Evolutionary conservation across 495 filamentous ascomycete species (phyloP).

Genomic region (Penicillium canescens): DNA sequence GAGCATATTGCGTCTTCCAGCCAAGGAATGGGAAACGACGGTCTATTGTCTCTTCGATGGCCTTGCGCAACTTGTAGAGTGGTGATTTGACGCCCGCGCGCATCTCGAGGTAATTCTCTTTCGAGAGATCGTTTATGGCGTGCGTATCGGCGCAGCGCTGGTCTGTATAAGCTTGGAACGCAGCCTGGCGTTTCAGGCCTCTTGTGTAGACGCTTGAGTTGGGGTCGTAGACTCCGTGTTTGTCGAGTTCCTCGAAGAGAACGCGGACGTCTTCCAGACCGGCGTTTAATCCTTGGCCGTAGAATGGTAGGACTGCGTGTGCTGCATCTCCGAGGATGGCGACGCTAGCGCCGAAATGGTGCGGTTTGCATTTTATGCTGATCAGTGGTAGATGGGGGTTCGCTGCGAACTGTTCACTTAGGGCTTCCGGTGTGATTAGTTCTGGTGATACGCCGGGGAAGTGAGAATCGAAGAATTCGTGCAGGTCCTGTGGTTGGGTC

Average conservation of each 20-base stretch:
- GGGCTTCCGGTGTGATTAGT: slow-evolving; percentile 68
- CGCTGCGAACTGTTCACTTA: slow-evolving; percentile 66
- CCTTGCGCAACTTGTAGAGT: slow-evolving; percentile 76
- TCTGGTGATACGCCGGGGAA: slow-evolving; percentile 84
- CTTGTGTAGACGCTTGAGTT: slow-evolving; percentile 39
- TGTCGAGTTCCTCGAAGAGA: slow-evolving; percentile 72
- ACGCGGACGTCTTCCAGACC: slow-evolving; percentile 83
- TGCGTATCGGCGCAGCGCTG: slow-evolving; percentile 75
- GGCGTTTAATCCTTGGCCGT: slow-evolving; percentile 87
- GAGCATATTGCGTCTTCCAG: slow-evolving; percentile 89
- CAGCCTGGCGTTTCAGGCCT: slow-evolving; percentile 44
- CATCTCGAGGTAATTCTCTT: slow-evolving; percentile 95
- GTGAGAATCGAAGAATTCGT: slow-evolving; percentile 71
- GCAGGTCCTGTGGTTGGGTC: slow-evolving; percentile 53
- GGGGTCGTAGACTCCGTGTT: slow-evolving; percentile 52
- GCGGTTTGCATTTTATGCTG: slow-evolving; percentile 84
- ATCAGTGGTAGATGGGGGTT: slow-evolving; percentile 93
- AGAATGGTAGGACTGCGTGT: slow-evolving; percentile 97
- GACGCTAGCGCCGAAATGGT: slow-evolving; percentile 74
- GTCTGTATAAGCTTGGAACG: slow-evolving; percentile 71
- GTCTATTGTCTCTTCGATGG: slow-evolving; percentile 78
- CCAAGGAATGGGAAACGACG: slow-evolving; percentile 74
- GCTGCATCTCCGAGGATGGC: slow-evolving; percentile 93
- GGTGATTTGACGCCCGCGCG: slow-evolving; percentile 73
- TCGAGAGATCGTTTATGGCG: slow-evolving; percentile 89